These are phyloP conservation scores for Chaetothyriales sp. DNA, from an alignment of 2,329 filamentous ascomycete genomes.

Conservation along the genomic window DNA sequence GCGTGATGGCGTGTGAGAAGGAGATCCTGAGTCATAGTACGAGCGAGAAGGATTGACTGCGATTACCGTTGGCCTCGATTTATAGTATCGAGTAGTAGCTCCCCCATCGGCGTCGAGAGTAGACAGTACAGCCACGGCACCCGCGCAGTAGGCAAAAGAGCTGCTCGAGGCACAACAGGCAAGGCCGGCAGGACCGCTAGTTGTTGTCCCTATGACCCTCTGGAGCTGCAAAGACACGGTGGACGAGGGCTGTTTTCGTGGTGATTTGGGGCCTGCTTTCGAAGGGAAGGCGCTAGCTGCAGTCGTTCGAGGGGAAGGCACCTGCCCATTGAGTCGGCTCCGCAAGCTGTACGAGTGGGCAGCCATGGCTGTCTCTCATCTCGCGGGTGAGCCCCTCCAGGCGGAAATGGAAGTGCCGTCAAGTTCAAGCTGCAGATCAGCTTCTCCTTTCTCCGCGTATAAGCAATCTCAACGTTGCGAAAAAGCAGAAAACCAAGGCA, in stretches of 20 bases:
- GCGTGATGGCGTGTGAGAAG: conserved; percentile 40
- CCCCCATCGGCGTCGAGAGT: conserved; percentile 54
- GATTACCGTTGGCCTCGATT: conserved; percentile 59
- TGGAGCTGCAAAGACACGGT: conserved; percentile 13
- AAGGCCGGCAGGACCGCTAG: conserved; percentile 70
- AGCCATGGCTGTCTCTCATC: conserved; percentile 9
- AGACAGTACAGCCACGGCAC: conserved; percentile 83
- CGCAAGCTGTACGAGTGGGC: conserved; percentile 16
- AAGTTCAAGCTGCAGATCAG: neutral
- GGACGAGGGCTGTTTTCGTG: conserved; percentile 8
- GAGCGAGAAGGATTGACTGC: conserved; percentile 50
- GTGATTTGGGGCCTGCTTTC: conserved; percentile 2
- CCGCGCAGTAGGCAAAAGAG: conserved; percentile 79
- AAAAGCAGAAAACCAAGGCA: neutral
- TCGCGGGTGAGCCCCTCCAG: neutral
- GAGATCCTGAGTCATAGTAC: conserved; percentile 43
- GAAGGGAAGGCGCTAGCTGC: conserved; percentile 6
- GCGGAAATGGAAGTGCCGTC: neutral
- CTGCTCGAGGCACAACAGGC: conserved; percentile 58
- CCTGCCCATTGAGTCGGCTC: conserved; percentile 13
- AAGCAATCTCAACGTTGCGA: neutral
- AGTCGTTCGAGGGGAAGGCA: conserved; percentile 9
- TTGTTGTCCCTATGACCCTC: conserved; percentile 71
- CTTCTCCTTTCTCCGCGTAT: no score
- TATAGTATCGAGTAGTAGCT: conserved; percentile 72